Conservation (phyloP, 805 yeast genomes). For the Suhomyces pyralidae region DNA sequence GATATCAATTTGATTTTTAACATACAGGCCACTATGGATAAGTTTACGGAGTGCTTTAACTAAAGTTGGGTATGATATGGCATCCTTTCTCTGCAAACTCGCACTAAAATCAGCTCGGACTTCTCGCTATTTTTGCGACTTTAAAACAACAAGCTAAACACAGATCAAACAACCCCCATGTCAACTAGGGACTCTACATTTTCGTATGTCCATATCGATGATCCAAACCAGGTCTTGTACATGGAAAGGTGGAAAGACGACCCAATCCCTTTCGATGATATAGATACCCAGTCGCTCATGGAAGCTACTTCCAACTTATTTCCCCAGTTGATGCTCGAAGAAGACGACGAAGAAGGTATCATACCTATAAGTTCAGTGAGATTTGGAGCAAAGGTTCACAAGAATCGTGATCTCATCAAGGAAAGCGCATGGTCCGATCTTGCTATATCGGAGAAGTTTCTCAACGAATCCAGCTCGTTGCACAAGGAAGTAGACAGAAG, state of each 20-base stretch:
- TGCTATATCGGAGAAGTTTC: slow-evolving; percentile 26
- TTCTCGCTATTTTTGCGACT: not conserved
- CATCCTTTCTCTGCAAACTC: not conserved
- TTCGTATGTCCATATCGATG: slow-evolving; percentile 35
- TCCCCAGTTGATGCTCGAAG: slow-evolving; percentile 36
- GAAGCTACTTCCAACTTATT: slow-evolving; percentile 37
- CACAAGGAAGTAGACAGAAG: slow-evolving; percentile 28
- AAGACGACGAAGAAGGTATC: slow-evolving; percentile 40
- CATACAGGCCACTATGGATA: too few relatives aligned
- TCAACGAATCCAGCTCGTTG: slow-evolving; percentile 15
- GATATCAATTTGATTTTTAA: too few relatives aligned
- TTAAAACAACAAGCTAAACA: too few relatives aligned
- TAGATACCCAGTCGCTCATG: slow-evolving; percentile 35
- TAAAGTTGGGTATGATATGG: too few relatives aligned
- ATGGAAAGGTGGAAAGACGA: slow-evolving; percentile 43
- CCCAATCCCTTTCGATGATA: slow-evolving; percentile 39
- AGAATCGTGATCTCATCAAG: slow-evolving; percentile 27
- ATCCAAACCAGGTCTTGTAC: slow-evolving; percentile 38
- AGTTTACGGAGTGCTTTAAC: too few relatives aligned
- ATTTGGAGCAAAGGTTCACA: slow-evolving; percentile 39
- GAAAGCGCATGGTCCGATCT: slow-evolving; percentile 37
- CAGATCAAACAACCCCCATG: not conserved
- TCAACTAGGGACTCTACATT: slow-evolving; percentile 10
- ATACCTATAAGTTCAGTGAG: slow-evolving; percentile 33
- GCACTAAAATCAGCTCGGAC: not conserved